A percentile compares a stretch with the other conserved stretches of the same genome.
phyloP scores from a whole-genome alignment of 2,329 filamentous ascomycete genomes.

The Xylaria sp. region DNA sequence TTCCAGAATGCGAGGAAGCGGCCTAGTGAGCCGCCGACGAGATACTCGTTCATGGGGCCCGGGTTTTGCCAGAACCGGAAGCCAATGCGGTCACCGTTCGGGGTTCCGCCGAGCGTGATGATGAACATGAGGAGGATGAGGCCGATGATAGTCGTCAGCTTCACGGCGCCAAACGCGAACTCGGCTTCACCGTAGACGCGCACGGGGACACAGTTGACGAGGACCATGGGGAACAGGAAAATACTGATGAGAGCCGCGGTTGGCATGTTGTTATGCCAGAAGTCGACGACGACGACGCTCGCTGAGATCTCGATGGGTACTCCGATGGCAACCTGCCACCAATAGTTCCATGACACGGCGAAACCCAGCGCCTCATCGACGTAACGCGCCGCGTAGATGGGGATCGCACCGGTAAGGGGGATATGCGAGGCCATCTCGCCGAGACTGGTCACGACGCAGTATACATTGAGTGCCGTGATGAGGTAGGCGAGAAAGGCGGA shows the following conservation, averaged over 20 bases:
- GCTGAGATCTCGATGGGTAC: slow-evolving; percentile 45
- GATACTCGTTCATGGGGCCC: slow-evolving; percentile 40
- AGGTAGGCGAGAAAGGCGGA: slow-evolving; percentile 39
- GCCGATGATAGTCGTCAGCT: slow-evolving; percentile 45
- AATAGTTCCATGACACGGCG: slow-evolving; percentile 48
- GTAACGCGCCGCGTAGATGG: slow-evolving; percentile 45
- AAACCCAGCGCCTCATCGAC: slow-evolving; percentile 45
- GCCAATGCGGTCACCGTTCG: slow-evolving; percentile 39
- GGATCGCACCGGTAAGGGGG: slow-evolving; percentile 50
- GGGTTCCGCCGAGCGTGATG: slow-evolving; percentile 43
- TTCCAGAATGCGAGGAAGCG: slow-evolving; percentile 41
- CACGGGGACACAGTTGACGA: slow-evolving; percentile 37
- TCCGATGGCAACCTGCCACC: slow-evolving; percentile 46
- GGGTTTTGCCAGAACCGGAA: slow-evolving; percentile 43
- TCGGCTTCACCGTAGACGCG: slow-evolving; percentile 50
- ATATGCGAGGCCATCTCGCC: slow-evolving; percentile 59
- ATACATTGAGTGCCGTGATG: slow-evolving; percentile 44
- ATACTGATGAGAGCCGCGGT: slow-evolving; percentile 33
- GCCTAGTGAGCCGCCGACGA: slow-evolving; percentile 35
- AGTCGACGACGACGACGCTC: slow-evolving; percentile 43
- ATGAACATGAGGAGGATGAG: slow-evolving; percentile 47
- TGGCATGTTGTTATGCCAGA: slow-evolving; percentile 34
- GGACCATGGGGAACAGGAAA: slow-evolving; percentile 36
- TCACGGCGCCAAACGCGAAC: slow-evolving; percentile 46
- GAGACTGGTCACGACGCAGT: slow-evolving; percentile 45